A percentile compares a stretch with the other conserved stretches of the same genome.
Conservation (phyloP, 192 early-diverging fungal species). For the Rhizoclosmatium sp. region DNA sequence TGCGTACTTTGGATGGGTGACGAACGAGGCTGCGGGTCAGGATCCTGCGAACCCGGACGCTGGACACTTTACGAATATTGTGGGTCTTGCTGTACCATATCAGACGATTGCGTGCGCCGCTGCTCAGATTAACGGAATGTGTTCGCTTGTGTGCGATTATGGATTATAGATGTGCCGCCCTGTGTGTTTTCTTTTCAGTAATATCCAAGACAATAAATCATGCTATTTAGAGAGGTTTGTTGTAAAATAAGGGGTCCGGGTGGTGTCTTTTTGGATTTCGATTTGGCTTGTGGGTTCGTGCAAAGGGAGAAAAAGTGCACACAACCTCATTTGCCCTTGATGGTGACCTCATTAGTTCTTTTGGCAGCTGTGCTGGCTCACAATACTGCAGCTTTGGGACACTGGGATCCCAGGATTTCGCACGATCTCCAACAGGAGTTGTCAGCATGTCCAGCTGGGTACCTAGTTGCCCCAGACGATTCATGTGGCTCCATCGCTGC, state of each 20-base stretch:
- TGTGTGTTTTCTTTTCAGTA: background rate
- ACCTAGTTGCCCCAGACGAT: background rate
- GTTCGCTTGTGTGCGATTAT: background rate
- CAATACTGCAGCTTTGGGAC: too few relatives aligned
- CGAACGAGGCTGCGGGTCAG: constrained; percentile 22
- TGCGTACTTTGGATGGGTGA: constrained; percentile 27
- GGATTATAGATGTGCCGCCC: background rate
- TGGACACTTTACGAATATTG: constrained; percentile 15
- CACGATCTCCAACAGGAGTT: too few relatives aligned
- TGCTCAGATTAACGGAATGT: background rate
- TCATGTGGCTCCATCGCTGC: constrained; percentile 13
- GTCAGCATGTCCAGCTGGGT: background rate
- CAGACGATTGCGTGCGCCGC: background rate
- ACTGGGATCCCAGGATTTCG: too few relatives aligned
- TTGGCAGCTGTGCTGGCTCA: too few relatives aligned
- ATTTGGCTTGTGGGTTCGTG: too few relatives aligned
- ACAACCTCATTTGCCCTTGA: too few relatives aligned
- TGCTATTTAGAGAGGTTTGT: too few relatives aligned
- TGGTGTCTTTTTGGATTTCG: too few relatives aligned
- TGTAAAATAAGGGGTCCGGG: too few relatives aligned
- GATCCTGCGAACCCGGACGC: constrained; percentile 22
- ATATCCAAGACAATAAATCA: too few relatives aligned
- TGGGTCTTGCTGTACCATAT: constrained; percentile 9
- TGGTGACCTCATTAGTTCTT: too few relatives aligned
- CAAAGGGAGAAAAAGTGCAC: too few relatives aligned